phyloP scores from a whole-genome alignment of 805 yeast species.

The Candida khao-thaluensis region DNA sequence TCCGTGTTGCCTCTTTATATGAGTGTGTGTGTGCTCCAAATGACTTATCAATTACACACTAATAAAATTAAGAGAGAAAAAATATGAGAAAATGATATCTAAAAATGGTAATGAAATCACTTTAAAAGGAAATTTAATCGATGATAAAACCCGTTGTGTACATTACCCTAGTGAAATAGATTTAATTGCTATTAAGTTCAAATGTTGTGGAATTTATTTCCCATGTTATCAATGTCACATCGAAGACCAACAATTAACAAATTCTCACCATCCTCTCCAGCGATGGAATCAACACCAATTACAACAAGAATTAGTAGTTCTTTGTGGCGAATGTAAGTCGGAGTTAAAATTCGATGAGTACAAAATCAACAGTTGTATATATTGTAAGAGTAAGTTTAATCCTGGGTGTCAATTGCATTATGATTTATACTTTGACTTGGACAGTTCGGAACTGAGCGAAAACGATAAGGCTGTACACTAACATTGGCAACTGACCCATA shows the following conservation, averaged over 20 bases:
- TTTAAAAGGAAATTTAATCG: constrained; percentile 18
- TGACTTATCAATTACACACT: too few species aligned
- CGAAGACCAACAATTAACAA: constrained; percentile 15
- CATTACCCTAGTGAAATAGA: constrained; percentile 38
- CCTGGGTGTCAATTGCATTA: constrained; percentile 40
- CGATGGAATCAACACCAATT: constrained; percentile 14
- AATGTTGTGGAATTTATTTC: constrained; percentile 36
- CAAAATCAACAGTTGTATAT: constrained; percentile 20
- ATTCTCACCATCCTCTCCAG: constrained; percentile 14
- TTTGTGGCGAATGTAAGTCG: constrained; percentile 37
- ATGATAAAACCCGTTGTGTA: constrained; percentile 34
- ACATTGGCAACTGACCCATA: too few species aligned
- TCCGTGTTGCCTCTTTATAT: too few species aligned
- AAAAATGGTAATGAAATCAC: constrained; percentile 7
- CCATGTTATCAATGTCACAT: constrained; percentile 42
- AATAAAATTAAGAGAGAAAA: too few species aligned
- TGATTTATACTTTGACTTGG: constrained; percentile 32
- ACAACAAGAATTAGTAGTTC: constrained; percentile 21
- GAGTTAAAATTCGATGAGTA: constrained; percentile 32
- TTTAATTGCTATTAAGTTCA: constrained; percentile 39
- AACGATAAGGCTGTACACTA: too few species aligned
- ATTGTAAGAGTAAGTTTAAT: constrained; percentile 32
- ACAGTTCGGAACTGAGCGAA: background rate
- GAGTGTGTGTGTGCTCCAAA: too few species aligned
- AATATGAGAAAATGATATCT: background rate